A percentile compares a stretch with the other conserved stretches of the same genome.
These are phyloP conservation scores for Phylloporus rhodoxanthus DNA, from an alignment of 768 basidiomycete genomes.

Conservation along the genomic window DNA sequence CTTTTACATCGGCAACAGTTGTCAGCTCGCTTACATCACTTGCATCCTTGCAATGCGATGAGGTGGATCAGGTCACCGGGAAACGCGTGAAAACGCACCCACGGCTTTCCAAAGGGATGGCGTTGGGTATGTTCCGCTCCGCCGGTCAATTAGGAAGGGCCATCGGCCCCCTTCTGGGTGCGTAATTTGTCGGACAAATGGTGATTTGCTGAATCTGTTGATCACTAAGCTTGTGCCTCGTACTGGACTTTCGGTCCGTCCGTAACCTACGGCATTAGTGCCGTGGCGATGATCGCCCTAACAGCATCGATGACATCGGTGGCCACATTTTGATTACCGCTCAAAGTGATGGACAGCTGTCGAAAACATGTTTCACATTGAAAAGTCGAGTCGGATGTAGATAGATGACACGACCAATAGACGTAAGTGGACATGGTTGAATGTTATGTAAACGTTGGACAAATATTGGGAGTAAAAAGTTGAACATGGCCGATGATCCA, in stretches of 20 bases:
- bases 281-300: conserved; percentile 58
- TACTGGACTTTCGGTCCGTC: conserved; percentile 89
- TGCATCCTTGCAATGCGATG: conserved; percentile 88
- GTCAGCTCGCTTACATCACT: conserved; percentile 89
- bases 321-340: conserved; percentile 19
- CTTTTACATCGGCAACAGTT: conserved; percentile 92
- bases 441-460: neutral
- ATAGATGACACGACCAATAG: neutral
- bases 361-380: conserved; percentile 4
- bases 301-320: conserved; percentile 52
- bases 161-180: conserved; percentile 85
- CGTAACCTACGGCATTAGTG: conserved; percentile 62
- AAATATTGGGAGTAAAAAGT: conserved; percentile 6
- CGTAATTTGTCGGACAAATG: conserved; percentile 16
- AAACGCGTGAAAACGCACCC: conserved; percentile 54
- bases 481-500: conserved; percentile 11
- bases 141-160: conserved; percentile 94
- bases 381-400: neutral
- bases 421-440: conserved; percentile 1
- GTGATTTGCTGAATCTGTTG: conserved; percentile 6
- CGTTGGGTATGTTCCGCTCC: conserved; percentile 80
- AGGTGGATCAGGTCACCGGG: conserved; percentile 53
- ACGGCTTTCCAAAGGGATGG: conserved; percentile 75
- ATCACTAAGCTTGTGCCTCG: conserved; percentile 62
- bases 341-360: no score